Evolutionary conservation across 208 protist genomes (phyloP).

Genomic region (Trypanosoma avium): DNA sequence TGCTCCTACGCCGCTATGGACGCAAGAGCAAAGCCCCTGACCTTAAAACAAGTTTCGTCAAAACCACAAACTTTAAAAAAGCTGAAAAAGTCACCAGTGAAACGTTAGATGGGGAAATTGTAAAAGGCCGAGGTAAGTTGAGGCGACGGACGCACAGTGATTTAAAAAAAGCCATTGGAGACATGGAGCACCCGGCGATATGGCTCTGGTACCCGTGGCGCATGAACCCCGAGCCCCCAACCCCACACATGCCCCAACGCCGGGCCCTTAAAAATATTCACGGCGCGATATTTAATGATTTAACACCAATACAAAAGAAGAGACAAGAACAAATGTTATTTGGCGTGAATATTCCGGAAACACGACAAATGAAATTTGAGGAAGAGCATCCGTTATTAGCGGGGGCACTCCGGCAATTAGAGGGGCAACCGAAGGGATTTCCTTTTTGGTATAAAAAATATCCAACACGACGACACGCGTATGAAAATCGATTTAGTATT

Average conservation of each 20-base stretch:
- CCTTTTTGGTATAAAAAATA: conserved; percentile 94
- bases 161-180: conserved; percentile 76
- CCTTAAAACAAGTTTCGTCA: conserved; percentile 75
- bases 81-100: conserved; percentile 69
- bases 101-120: conserved; percentile 79
- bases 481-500: conserved; percentile 89
- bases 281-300: conserved; percentile 77
- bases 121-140: conserved; percentile 81
- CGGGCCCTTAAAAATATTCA: conserved; percentile 90
- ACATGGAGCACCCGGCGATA: conserved; percentile 90
- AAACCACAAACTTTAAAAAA: conserved; percentile 80
- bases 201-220: conserved; percentile 94
- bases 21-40: conserved; percentile 67
- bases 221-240: conserved; percentile 90
- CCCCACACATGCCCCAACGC: conserved; percentile 83
- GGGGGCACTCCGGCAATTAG: conserved; percentile 61
- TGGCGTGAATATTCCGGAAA: conserved; percentile 81
- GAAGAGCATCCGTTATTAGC: conserved; percentile 85
- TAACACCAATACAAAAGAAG: conserved; percentile 87
- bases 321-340: conserved; percentile 89
- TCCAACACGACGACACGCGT: conserved; percentile 88
- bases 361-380: conserved; percentile 80
- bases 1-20: conserved; percentile 49
- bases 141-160: conserved; percentile 78
- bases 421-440: conserved; percentile 85